Base-by-base conservation (phyloP, 371 early-diverging fungal genomes). In the Dipsacomyces acuminosporus region DNA sequence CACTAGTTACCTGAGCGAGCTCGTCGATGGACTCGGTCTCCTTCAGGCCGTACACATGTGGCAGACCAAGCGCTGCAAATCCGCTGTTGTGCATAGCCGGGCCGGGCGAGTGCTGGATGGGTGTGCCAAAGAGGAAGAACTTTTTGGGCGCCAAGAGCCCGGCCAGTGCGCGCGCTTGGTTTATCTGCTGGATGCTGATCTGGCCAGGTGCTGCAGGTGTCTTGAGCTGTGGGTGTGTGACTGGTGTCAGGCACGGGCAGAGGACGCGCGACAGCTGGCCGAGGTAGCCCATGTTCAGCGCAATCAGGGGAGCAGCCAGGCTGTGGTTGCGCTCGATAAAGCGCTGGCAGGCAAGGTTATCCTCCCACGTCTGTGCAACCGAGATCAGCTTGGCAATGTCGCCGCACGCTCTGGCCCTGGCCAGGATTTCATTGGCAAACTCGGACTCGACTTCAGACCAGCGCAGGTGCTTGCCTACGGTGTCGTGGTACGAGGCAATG, bases 331-430 rank as follows among this genome's bases (percentile, higher is more conserved):
- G 61, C 50, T 33, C 54, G 22, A 78, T 61, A 70, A 93, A 93
- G 7, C 71, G 69, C 49, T 84, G 78, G 45, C 93, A 79, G 3
- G 77, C 78, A 56, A 88, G 79, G 74, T 95, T 95, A 73, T 93
- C 91, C 47, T 81, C 76, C 71, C 88, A 71, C 8, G 74, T 65
- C 18, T 74, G 71, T 17, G 95, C 94, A 14, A 74, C 72, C 14
- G 94, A 92, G 38, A 98, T 88, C 43, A 98, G 73, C 78, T 98
- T 98, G 73, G 91, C 80, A 45, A 94, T 83, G 63, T 98, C 93
- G 56, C 88, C 86, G 65, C 81, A 74, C 35, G 78, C 52, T 44
- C 61, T 41, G 61, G 71, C 69, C 50, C 70, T 55, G n/a, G 45
- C 60, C 15, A 74, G 51, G 20, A 64, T 59, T 41, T 58, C 64